A percentile compares a stretch with the other conserved stretches of the same genome.
Conservation (phyloP, 2,329 filamentous ascomycete species). For the Coniosporium tulheliwenetii region DNA sequence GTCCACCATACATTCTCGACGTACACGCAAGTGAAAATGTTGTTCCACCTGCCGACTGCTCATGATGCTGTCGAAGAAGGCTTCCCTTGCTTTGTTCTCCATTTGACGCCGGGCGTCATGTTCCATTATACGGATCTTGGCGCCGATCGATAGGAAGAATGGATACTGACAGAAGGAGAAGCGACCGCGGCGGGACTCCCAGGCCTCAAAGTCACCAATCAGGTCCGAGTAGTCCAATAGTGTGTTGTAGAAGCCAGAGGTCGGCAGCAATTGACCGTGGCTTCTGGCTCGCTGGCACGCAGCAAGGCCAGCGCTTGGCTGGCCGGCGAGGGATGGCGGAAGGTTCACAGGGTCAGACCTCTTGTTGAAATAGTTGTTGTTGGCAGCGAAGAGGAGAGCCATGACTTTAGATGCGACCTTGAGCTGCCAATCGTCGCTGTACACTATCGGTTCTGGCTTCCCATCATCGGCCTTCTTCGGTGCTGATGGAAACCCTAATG, state of each 20-base stretch:
- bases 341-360: slow-evolving; percentile 3
- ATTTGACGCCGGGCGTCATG: slow-evolving; percentile 80
- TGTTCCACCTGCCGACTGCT: slow-evolving; percentile 58
- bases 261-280: slow-evolving; percentile 55
- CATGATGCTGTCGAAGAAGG: slow-evolving; percentile 81
- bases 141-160: slow-evolving; percentile 80
- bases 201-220: slow-evolving; percentile 71
- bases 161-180: slow-evolving; percentile 90
- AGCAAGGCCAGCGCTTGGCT: slow-evolving; percentile 19
- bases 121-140: slow-evolving; percentile 82
- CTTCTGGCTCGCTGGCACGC: slow-evolving; percentile 27
- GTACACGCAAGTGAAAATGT: slow-evolving; percentile 60
- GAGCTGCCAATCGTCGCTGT: slow-evolving; percentile 81
- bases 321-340: slow-evolving; percentile 2
- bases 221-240: slow-evolving; percentile 77
- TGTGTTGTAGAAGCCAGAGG: slow-evolving; percentile 77
- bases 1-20: slow-evolving; percentile 74
- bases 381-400: slow-evolving; percentile 68
- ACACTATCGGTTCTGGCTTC: slow-evolving; percentile 40
- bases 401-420: slow-evolving; percentile 67
- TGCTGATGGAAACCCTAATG: slow-evolving; percentile 42
- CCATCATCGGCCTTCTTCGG: slow-evolving; percentile 32
- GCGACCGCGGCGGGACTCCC: slow-evolving; percentile 59
- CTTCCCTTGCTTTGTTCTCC: slow-evolving; percentile 74
- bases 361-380: slow-evolving; percentile 35